Percentiles rank a stretch among this genome's conserved stretches.
phyloP scores from a whole-genome alignment of 2,329 filamentous ascomycete genomes.

The Penicillium crustosum region DNA sequence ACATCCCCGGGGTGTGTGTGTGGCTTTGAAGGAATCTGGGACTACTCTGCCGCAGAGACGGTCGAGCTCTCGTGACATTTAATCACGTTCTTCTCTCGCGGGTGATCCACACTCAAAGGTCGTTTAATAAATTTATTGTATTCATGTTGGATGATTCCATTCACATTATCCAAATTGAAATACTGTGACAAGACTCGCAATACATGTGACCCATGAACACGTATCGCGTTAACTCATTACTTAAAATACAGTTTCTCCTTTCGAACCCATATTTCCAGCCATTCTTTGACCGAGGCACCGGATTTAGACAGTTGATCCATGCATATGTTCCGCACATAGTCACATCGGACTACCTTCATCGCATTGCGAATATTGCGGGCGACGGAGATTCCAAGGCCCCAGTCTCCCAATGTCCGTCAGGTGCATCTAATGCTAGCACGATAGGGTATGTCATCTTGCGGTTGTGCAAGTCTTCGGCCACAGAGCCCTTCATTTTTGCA shows the following conservation, averaged over 20 bases:
- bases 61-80: no score
- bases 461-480: not conserved
- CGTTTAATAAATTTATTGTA: no score
- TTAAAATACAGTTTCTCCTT: not conserved
- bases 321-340: not conserved
- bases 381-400: not conserved
- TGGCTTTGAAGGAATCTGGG: no score
- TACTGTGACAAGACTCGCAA: no score
- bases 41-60: no score
- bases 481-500: not conserved
- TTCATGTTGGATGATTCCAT: no score
- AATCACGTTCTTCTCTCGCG: no score
- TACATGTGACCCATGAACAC: not conserved
- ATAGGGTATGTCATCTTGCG: not conserved
- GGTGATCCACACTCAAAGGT: no score
- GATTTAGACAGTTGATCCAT: not conserved
- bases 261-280: not conserved
- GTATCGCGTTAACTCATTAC: not conserved
- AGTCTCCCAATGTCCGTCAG: not conserved
- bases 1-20: no score
- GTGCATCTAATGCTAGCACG: not conserved
- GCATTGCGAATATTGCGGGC: not conserved
- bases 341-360: not conserved
- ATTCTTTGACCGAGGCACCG: not conserved
- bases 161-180: no score